These are phyloP conservation scores for Russula dissimulans DNA, from an alignment of 768 basidiomycete species.

Conservation along the genomic window DNA sequence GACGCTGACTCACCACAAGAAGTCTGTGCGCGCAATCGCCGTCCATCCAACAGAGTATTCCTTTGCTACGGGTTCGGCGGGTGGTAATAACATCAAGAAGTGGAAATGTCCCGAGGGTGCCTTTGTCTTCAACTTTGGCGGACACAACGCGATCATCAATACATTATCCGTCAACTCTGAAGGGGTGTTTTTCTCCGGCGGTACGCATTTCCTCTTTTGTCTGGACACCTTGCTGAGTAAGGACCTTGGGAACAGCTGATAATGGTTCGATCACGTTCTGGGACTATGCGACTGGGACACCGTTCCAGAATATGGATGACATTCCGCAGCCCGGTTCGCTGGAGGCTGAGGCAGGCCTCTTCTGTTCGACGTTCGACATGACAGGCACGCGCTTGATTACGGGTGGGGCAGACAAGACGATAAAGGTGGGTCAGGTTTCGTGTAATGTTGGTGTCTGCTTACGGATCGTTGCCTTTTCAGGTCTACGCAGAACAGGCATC, in stretches of 20 bases:
- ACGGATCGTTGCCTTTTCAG: conserved; percentile 23
- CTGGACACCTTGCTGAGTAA: not conserved
- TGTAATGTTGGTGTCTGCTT: not conserved
- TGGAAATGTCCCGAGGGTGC: conserved; percentile 97
- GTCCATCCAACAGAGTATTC: conserved; percentile 96
- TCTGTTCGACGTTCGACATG: conserved; percentile 94
- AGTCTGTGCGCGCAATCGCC: conserved; percentile 88
- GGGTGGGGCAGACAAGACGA: conserved; percentile 97
- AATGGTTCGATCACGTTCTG: conserved; percentile 88
- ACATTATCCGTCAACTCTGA: conserved; percentile 89
- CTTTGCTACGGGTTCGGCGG: conserved; percentile 91
- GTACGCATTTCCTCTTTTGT: conserved; percentile 34
- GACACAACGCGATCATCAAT: conserved; percentile 97
- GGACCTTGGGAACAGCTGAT: conserved; percentile 49
- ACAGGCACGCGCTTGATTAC: conserved; percentile 93
- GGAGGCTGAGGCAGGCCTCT: conserved; percentile 93
- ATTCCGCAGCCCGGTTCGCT: conserved; percentile 96
- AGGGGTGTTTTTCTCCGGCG: conserved; percentile 95
- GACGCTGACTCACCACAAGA: conserved; percentile 99
- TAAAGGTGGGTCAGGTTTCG: conserved; percentile 58
- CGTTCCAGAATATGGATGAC: conserved; percentile 92
- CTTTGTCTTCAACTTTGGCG: conserved; percentile 94
- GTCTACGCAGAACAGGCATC: conserved; percentile 67
- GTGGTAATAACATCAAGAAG: conserved; percentile 99
- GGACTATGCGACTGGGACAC: conserved; percentile 91